A percentile compares a stretch with the other conserved stretches of the same genome.
Evolutionary conservation across 148 eudicot species (phyloP).

Genomic region (Nyssa sinensis): DNA sequence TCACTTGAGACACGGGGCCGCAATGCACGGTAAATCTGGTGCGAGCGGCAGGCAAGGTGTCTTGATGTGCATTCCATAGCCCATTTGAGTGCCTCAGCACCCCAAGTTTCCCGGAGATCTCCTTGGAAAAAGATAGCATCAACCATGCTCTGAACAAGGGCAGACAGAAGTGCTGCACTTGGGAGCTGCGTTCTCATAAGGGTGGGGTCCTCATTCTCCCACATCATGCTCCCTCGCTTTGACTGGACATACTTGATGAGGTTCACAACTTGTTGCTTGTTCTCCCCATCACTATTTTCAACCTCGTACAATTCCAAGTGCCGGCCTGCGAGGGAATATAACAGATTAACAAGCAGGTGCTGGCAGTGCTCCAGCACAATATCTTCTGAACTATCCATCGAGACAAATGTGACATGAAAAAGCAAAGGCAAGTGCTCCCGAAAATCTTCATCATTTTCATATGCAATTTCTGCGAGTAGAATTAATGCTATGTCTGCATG

Average conservation of each 20-base stretch:
- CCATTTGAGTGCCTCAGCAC: conserved; percentile 94
- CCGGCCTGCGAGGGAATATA: conserved; percentile 96
- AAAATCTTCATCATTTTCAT: conserved; percentile 97
- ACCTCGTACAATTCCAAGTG: conserved; percentile 95
- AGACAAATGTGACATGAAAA: conserved; percentile 94
- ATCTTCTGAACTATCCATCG: conserved; percentile 99
- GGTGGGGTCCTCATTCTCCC: conserved; percentile 98
- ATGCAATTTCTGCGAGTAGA: conserved; percentile 95
- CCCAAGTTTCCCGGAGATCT: conserved; percentile 97
- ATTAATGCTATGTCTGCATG: conserved; percentile 98
- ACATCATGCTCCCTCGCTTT: conserved; percentile 98
- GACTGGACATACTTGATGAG: conserved; percentile 96
- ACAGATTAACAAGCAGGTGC: conserved; percentile 85
- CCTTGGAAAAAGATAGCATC: conserved; percentile 99
- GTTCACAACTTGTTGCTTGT: conserved; percentile 96
- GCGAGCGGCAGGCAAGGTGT: conserved; percentile 97
- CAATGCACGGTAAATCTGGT: conserved; percentile 93
- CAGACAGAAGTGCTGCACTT: conserved; percentile 94
- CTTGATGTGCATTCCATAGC: conserved; percentile 99
- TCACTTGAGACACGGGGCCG: conserved; percentile 91
- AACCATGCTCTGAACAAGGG: conserved; percentile 98
- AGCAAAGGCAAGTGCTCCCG: conserved; percentile 92
- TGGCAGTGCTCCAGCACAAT: conserved; percentile 98
- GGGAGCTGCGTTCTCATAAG: conserved; percentile 84
- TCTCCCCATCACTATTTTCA: conserved; percentile 93